phyloP scores from a whole-genome alignment of 768 basidiomycete genomes.

The Zangia roseola region DNA sequence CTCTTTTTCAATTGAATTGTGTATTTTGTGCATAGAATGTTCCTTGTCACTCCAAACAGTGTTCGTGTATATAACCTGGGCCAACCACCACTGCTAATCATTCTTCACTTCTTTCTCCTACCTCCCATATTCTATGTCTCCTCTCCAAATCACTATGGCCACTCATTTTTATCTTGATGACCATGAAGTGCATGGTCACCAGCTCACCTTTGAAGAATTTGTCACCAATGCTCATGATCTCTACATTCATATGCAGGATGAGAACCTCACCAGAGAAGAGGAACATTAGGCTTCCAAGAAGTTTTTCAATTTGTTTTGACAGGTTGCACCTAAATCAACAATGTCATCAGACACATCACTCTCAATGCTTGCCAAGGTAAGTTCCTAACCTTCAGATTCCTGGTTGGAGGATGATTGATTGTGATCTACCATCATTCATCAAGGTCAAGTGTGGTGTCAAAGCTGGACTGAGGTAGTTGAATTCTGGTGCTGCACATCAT shows the following conservation, averaged over 20 bases:
- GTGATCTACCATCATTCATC: no score
- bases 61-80: background rate
- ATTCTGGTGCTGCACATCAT: no score
- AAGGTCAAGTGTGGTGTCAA: no score
- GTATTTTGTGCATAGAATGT: no score
- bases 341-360: background rate
- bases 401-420: no score
- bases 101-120: background rate
- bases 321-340: background rate
- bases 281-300: background rate
- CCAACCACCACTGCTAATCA: background rate
- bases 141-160: background rate
- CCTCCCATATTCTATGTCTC: background rate
- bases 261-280: background rate
- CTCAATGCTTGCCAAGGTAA: background rate
- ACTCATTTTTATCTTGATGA: background rate
- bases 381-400: no score
- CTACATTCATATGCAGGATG: background rate
- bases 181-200: background rate
- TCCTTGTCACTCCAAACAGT: background rate
- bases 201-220: background rate
- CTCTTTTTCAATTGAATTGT: no score
- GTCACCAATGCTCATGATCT: background rate
- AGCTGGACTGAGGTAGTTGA: no score
- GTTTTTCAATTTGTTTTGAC: background rate